Base-by-base conservation (phyloP, 306 rosid genomes). In the Lathyrus sativus region DNA sequence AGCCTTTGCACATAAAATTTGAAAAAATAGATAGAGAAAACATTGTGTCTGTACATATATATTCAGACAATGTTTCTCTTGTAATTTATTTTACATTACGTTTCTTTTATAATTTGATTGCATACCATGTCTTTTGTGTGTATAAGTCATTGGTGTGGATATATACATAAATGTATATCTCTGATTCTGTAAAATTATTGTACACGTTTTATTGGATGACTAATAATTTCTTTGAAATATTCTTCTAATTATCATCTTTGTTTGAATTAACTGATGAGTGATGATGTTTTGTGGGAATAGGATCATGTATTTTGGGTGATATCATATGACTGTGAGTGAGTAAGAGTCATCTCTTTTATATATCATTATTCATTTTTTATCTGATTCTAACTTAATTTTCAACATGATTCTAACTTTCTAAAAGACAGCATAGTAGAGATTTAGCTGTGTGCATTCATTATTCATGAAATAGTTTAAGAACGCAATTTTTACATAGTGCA, bases 81-180 rank as follows among this genome's bases (percentile, higher is more conserved):
- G 29, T 26, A 26, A 26, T 24, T 24, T 24, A 24, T 24, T 24
- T 24, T 24, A 22, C 60, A 19, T 51, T 22, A 55, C 24, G 73
- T 46, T 57, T 73, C 72, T 74, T 62, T 41, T 29, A 19, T 69
- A 31, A 51, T 44, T 67, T 72, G 61, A 60, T 71, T 65, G 56
- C 65, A 29, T 41, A 22, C 19, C 1, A 17, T 41, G 62, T 75
- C 74, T 29, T n/a, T 43, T 29, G 63, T 43, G 22, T 54, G 41
- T 11, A 61, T 33, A 39, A 29, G 75, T 68, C 62, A 46, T 28
- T 3, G 54, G 37, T 29, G 2, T 56, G 26, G 31, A 42, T 24
- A 18, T 28, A 37, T 48, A n/a, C n/a, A n/a, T n/a, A n/a, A n/a
- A n/a, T n/a, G n/a, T n/a, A n/a, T n/a, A n/a, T n/a, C n/a, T n/a